These are phyloP conservation scores for Rosellinia necatrix DNA, from an alignment of 2,329 filamentous ascomycete genomes.

Conservation along the genomic window DNA sequence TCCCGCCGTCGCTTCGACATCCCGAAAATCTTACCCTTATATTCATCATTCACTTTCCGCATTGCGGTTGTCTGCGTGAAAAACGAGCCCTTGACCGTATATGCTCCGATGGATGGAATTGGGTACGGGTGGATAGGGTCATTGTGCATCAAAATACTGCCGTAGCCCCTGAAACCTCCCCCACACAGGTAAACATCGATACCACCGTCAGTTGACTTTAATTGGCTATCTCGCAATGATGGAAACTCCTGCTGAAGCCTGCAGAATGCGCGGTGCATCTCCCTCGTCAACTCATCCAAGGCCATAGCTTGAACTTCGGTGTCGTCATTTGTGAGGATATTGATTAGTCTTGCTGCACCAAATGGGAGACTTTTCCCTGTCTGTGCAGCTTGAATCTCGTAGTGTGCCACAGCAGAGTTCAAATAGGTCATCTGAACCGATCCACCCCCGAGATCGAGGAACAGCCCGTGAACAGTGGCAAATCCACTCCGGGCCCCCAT, in stretches of 20 bases:
- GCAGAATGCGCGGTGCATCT: constrained; percentile 65
- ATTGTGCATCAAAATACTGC: constrained; percentile 82
- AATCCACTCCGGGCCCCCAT: constrained; percentile 82
- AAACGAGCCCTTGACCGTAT: constrained; percentile 63
- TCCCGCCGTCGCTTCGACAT: constrained; percentile 78
- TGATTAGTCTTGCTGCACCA: constrained; percentile 62
- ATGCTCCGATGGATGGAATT: constrained; percentile 80
- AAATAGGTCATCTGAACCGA: constrained; percentile 70
- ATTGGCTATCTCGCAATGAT: constrained; percentile 53
- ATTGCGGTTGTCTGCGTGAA: constrained; percentile 63
- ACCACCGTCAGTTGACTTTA: constrained; percentile 43
- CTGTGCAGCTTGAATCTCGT: constrained; percentile 58
- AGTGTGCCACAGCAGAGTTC: constrained; percentile 52
- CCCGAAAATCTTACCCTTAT: constrained; percentile 68
- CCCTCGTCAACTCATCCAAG: constrained; percentile 57
- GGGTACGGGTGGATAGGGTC: constrained; percentile 79
- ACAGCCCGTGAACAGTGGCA: constrained; percentile 69
- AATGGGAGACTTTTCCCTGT: constrained; percentile 64
- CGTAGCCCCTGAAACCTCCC: constrained; percentile 89
- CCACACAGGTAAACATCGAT: constrained; percentile 84
- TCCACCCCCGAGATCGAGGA: constrained; percentile 84
- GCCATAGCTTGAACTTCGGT: constrained; percentile 51
- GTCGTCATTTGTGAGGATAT: constrained; percentile 50
- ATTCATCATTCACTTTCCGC: constrained; percentile 54
- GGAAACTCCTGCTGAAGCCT: constrained; percentile 56